Evolutionary conservation across 805 yeast species (phyloP), one percentile per base, ranked within the genome.

Genomic region (Groenewaldozyma tartarivorans): DNA sequence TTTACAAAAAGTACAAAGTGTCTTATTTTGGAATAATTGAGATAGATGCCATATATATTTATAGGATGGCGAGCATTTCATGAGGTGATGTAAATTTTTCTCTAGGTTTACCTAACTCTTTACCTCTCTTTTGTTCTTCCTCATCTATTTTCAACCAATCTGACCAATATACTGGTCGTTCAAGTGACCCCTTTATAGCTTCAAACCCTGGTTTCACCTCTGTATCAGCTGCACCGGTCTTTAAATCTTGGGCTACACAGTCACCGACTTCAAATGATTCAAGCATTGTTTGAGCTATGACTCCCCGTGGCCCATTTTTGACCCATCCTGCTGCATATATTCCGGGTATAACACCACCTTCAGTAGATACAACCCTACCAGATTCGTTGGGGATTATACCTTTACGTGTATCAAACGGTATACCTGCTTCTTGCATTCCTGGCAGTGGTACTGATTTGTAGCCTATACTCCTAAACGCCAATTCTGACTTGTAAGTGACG

Each of bases 261-360:
- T 77, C 84, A 0, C 86, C 90, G 0, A 90, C 79, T 5, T 75
- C 72, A 47, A 79, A 79, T 1, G 96, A 75, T 44, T 82, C 87
- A 71, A 80, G 72, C 81, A 90, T 83, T 0, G 97, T 86, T 11
- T 84, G 71, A 15, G 94, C 94, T 48, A 92, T 92, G 3, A 86
- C 94, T 1, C 98, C 98, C 21, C 72, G 72, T 5, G 95, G 82
- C 1, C 95, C 94, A 39, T 74, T 77, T 42, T 81, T 76, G 36
- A 87, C 79, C 98, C 98, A 92, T 0, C 98, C 98, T 5, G 87
- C 67, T 2, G 83, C 78, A 51, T 87, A 90, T 44, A 85, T 62
- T 0, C 85, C 81, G 2, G 55, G 63, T 21, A 57, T 51, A 29
- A 46, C 49, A 33, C 17, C 34, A 20, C 33, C 48, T 27, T 32